Evolutionary conservation across 2,329 filamentous ascomycete species (phyloP), one percentile per base, ranked within the genome.

Genomic region (Neospermospora avenae): DNA sequence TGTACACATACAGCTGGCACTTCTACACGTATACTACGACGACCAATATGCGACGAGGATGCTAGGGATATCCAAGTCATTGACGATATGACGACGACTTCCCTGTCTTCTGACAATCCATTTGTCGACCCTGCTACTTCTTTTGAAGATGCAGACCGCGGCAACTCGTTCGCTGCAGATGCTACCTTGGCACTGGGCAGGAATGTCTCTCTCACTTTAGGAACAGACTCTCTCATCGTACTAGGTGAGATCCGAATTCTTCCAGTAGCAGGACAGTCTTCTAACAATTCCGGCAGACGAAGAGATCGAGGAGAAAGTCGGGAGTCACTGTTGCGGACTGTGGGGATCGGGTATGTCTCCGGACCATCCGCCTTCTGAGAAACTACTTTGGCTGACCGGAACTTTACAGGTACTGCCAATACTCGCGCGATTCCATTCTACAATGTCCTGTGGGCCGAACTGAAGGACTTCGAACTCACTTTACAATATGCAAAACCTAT

Each of bases 391-490:
- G 48, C 66, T 69, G 35, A 70, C 66, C 56, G 20, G 18, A 22
- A 31, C 16, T 22, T 25, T 55, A 34, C 44, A 72, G 70, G 64
- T 41, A 68, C 70, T 20, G 66, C 67, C 20, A 71, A 71, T 55
- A 73, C 71, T 20, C 65, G 70, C 79, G 78, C 82, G 5, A 88
- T 97, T 31, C 86, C 90, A 1, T 87, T 91, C 63, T 93, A 90
- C 77, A 89, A 96, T 72, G 77, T 97, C 63, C 85, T 97, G 52
- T 96, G 91, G 87, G 90, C 88, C 41, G 86, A 90, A 65, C 72
- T 88, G 28, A 77, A 79, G 52, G 78, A 82, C 46, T 78, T 78
- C 57, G 80, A 82, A 31, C 76, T 96, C 53, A 82, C 81, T 7
- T 85, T 98, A 71, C 84, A 88, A 55, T 95, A 91, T 73, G 91